phyloP scores from a whole-genome alignment of 371 early-diverging fungal genomes.

The Lichtheimia corymbifera region DNA sequence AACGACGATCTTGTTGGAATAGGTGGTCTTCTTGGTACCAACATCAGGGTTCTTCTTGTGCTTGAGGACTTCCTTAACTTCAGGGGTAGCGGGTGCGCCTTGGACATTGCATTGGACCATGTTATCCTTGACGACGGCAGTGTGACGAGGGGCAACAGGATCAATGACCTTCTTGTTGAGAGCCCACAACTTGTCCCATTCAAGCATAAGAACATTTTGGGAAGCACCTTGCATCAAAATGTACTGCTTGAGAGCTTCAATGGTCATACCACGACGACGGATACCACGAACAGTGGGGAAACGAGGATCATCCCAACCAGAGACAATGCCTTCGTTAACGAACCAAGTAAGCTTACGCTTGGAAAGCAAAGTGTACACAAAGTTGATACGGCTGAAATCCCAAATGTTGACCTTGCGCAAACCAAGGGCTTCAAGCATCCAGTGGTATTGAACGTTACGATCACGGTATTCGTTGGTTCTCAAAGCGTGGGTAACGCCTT shows the following conservation, averaged over 20 bases:
- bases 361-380: constrained; percentile 98
- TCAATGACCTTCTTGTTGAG: constrained; percentile 99
- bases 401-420: constrained; percentile 90
- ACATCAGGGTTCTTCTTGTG: constrained; percentile 97
- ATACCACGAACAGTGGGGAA: constrained; percentile 99
- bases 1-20: constrained; percentile 77
- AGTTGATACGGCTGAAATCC: constrained; percentile 97
- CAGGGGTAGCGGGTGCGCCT: constrained; percentile 54
- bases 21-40: constrained; percentile 88
- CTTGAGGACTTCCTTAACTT: constrained; percentile 73
- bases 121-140: constrained; percentile 73
- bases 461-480: constrained; percentile 99
- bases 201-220: constrained; percentile 89
- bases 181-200: constrained; percentile 99
- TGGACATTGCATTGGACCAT: constrained; percentile 71
- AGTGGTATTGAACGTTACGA: constrained; percentile 98
- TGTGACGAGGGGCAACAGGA: constrained; percentile 91
- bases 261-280: constrained; percentile 97
- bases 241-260: constrained; percentile 97
- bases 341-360: constrained; percentile 99
- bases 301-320: constrained; percentile 99
- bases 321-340: constrained; percentile 88
- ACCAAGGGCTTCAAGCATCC: constrained; percentile 94
- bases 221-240: constrained; percentile 99
- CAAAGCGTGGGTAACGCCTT: constrained; percentile 98